A percentile compares a stretch with the other conserved stretches of the same genome.
Evolutionary conservation across 2,329 filamentous ascomycete genomes (phyloP).

Genomic region (Penicillium vulpinum): DNA sequence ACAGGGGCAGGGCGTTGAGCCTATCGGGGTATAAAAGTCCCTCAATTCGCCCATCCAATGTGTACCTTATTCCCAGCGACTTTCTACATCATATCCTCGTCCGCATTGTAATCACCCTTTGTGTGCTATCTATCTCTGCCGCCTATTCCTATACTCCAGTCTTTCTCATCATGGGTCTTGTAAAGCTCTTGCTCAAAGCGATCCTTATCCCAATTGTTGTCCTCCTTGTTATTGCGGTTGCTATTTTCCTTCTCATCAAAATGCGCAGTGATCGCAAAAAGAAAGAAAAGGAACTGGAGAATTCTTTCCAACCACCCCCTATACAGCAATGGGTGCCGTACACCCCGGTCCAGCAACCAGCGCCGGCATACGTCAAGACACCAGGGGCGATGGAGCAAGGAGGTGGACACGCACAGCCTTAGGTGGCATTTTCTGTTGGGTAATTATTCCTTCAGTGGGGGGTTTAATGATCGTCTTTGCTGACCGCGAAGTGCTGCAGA

Average conservation of each 20-base stretch:
- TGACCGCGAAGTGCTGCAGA: background rate
- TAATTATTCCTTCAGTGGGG: background rate
- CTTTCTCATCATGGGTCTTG: constrained; percentile 16
- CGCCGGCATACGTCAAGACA: constrained; percentile 8
- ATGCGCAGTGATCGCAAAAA: constrained; percentile 14
- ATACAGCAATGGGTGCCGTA: constrained; percentile 19
- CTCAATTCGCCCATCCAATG: background rate
- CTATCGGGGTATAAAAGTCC: constrained; percentile 2
- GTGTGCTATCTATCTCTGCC: background rate
- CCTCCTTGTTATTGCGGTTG: constrained; percentile 12
- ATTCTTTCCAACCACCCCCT: constrained; percentile 18
- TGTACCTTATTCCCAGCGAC: background rate
- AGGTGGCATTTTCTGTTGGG: background rate
- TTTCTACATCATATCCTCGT: background rate
- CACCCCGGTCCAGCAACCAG: constrained; percentile 18
- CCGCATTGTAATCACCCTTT: background rate
- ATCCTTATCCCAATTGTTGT: constrained; percentile 22
- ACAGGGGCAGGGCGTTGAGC: background rate
- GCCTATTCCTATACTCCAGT: background rate
- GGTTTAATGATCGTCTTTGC: background rate
- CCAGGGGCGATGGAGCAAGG: constrained; percentile 18
- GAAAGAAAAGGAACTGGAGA: constrained; percentile 12
- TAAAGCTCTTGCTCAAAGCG: constrained; percentile 23
- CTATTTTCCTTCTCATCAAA: constrained; percentile 10
- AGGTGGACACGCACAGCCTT: background rate